Conservation (phyloP, 345 rosid genomes). For the Microthlaspi erraticum region DNA sequence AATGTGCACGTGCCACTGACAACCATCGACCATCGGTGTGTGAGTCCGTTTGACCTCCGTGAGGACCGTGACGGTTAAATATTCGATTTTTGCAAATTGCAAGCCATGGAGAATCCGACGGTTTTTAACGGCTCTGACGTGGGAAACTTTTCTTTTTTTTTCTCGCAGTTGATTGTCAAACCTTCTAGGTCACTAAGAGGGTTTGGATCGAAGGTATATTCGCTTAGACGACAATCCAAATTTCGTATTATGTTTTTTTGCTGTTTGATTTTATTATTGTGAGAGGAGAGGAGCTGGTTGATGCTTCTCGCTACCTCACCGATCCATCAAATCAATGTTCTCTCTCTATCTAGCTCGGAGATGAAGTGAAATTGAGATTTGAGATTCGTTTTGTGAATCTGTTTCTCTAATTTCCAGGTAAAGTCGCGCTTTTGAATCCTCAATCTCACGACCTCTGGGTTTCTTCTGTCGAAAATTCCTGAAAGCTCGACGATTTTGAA, state of each 20-base stretch:
- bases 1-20: neutral
- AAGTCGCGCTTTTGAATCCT: neutral
- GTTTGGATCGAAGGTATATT: constrained; percentile 28
- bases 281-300: constrained; percentile 38
- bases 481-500: constrained; percentile 11
- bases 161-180: neutral
- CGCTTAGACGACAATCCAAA: constrained; percentile 33
- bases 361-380: constrained; percentile 18
- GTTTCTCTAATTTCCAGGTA: constrained; percentile 2
- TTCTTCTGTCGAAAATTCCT: constrained; percentile 7
- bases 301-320: constrained; percentile 46
- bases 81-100: neutral
- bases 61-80: constrained; percentile 28
- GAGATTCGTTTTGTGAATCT: constrained; percentile 1
- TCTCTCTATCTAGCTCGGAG: neutral
- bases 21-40: neutral
- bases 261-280: constrained; percentile 30
- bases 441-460: constrained; percentile 8
- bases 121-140: constrained; percentile 22
- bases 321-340: constrained; percentile 30
- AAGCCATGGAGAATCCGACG: neutral
- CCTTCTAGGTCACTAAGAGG: constrained; percentile 4
- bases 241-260: constrained; percentile 17
- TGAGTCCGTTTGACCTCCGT: neutral
- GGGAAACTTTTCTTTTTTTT: neutral